Evolutionary conservation across 371 early-diverging fungal species (phyloP), one percentile per base, ranked within the genome.

Genomic region (Amoeboaphelidium occidentale): DNA sequence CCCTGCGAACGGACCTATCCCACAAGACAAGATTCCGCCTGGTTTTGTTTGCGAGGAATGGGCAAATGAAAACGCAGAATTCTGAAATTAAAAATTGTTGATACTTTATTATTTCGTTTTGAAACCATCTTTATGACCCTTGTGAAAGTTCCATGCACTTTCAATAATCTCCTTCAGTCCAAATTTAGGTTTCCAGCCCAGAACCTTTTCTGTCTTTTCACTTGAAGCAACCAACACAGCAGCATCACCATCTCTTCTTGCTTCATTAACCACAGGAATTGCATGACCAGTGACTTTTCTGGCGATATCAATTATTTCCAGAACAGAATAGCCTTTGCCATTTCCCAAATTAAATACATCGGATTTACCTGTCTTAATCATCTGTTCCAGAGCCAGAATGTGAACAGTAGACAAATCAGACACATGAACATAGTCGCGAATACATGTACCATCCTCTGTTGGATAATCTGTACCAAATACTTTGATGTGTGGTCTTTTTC

Each of bases 391-490:
- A 1, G 69, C 64, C 55, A 54, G 43, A 45, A 68, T 57, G 51
- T 69, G 69, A n/a, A 60, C 69, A 3, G 54, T 44, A 27, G 66
- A 64, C 6, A 69, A 47, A 48, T 69, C 69, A 17, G 60, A 59
- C 14, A 69, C 68, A 51, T 71, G 69, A 23, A 71, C 61, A 53
- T 65, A 66, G 49, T 68, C 67, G 20, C 67, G 43, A 27, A 64
- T 50, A 50, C 63, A 55, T n/a, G 67, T 62, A 10, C 69, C 68
- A 49, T 65, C 68, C 23, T 41, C 43, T 27, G 65, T 66, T 12
- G 50, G 44, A 57, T 68, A 69, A 50, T 69, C 66, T 48, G 59
- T 54, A 25, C 69, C 69, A 53, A 57, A 68, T 25, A 69, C 57
- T 50, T 53, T 62, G 45, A 67, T 51, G 47, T 64, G 56, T 17